Conservation (phyloP, 257 asterid genomes). For the Solanum pinnatisectum region DNA sequence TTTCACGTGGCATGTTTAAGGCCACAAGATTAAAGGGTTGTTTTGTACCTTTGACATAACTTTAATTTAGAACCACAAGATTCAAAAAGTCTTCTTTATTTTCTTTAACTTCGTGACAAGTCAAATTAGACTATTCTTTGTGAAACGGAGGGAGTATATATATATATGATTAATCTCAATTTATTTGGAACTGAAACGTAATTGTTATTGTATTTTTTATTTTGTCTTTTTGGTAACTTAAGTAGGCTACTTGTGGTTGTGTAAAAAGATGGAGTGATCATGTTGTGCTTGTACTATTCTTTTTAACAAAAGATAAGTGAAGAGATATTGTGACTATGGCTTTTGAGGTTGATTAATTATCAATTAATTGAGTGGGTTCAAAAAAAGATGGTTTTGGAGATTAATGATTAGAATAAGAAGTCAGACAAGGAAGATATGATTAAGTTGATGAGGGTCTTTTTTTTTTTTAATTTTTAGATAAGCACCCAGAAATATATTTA, state of each 20-base stretch:
- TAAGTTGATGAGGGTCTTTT: constrained; percentile 8
- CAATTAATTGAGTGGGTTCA: neutral
- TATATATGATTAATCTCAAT: neutral
- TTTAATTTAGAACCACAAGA: too few relatives aligned
- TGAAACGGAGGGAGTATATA: neutral
- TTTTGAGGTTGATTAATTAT: neutral
- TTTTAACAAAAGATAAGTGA: neutral
- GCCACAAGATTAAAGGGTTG: too few relatives aligned
- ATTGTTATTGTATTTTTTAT: neutral
- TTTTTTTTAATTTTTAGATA: constrained; percentile 10
- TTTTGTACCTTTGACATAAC: too few relatives aligned
- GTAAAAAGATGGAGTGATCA: neutral
- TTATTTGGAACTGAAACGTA: neutral
- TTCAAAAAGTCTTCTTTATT: too few relatives aligned
- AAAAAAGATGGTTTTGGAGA: neutral
- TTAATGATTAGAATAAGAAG: neutral
- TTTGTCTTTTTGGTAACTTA: neutral
- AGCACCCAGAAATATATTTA: constrained; percentile 15
- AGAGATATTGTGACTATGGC: neutral
- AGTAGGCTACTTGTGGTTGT: neutral
- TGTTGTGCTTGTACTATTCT: neutral
- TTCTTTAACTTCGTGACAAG: too few relatives aligned
- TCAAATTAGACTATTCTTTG: too few relatives aligned
- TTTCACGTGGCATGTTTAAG: too few relatives aligned
- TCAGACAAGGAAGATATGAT: neutral